Evolutionary conservation across 1,284 basidiomycete species (phyloP), one percentile per base, ranked within the genome.

Genomic region (Bondarzewia mesenterica): DNA sequence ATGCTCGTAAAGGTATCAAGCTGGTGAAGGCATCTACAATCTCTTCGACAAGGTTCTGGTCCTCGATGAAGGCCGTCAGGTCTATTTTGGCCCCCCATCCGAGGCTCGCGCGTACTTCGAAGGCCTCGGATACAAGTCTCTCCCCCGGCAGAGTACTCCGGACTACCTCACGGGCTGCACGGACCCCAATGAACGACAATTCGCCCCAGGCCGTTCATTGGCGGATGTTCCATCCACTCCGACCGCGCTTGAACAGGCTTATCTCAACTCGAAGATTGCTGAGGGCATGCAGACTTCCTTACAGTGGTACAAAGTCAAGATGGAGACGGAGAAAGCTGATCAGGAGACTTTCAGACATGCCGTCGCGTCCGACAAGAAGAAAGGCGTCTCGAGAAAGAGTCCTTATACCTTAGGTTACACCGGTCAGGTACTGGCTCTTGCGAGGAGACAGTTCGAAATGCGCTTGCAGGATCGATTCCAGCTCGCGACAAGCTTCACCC

Each of bases 161-260:
- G 93, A 91, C 67, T 95, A 90, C 66, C 78, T 90, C 23, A 89
- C 81, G n/a, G 85, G 84, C 2, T 86, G 83, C 64, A 87, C 89
- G 12, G 90, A 94, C 62, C 77, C 81, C 3, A 92, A 93, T 60
- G 89, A 93, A 69, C 84, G 90, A 41, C 86, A 86, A 60, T 92
- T 90, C 62, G 80, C 85, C 2, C 74, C 81, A 4, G 89, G 83
- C 12, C 76, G 76, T 36, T 79, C 82, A 27, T 74, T 71, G 2
- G 54, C 57, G 5, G 78, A 85, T 55, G 85, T 87, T 0, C 91
- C 93, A 0, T 79, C 78, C 4, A 79, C 84, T 0, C 79, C 93
- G 0, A 79, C 84, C 54, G 75, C 69, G 14, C 77, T 96, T 50
- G 91, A 86, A 57, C 65, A 66, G 27, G 84, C 84, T 0, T 95